Evolutionary conservation across 495 filamentous ascomycete genomes (phyloP).

Genomic region (Margaritispora aquatica): DNA sequence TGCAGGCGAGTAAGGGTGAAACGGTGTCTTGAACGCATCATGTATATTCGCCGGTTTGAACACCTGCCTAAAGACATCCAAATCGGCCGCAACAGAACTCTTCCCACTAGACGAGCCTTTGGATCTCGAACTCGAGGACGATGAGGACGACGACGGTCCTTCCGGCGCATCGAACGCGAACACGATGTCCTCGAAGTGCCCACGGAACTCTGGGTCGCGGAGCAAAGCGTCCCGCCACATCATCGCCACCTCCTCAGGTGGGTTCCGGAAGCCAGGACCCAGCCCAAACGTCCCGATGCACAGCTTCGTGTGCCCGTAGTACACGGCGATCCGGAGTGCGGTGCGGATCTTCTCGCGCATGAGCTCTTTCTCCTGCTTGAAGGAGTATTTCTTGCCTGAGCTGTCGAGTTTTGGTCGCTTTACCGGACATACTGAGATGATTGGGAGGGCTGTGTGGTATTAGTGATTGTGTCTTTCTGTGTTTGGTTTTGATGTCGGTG

Average conservation of each 20-base stretch:
- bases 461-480: background rate
- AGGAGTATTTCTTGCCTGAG: constrained; percentile 59
- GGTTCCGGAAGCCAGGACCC: constrained; percentile 64
- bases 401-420: constrained; percentile 64
- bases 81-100: background rate
- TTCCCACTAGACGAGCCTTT: constrained; percentile 2
- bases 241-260: constrained; percentile 56
- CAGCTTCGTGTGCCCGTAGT: constrained; percentile 49
- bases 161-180: constrained; percentile 54
- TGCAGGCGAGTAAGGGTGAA: background rate
- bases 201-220: constrained; percentile 54
- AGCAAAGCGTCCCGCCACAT: constrained; percentile 64
- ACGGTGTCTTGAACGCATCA: constrained; percentile 7
- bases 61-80: constrained; percentile 21
- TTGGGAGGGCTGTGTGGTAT: constrained; percentile 52
- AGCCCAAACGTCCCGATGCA: constrained; percentile 68
- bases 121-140: constrained; percentile 11
- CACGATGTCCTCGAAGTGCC: constrained; percentile 59
- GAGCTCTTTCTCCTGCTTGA: constrained; percentile 59
- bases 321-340: constrained; percentile 60
- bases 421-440: constrained; percentile 66
- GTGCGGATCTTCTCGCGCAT: constrained; percentile 66
- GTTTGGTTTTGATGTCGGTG: constrained; percentile 34
- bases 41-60: constrained; percentile 21
- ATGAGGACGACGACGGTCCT: constrained; percentile 13